Evolutionary conservation across 2,329 filamentous ascomycete species (phyloP), one percentile per base, ranked within the genome.

Genomic region (Scedosporium dehoogii): DNA sequence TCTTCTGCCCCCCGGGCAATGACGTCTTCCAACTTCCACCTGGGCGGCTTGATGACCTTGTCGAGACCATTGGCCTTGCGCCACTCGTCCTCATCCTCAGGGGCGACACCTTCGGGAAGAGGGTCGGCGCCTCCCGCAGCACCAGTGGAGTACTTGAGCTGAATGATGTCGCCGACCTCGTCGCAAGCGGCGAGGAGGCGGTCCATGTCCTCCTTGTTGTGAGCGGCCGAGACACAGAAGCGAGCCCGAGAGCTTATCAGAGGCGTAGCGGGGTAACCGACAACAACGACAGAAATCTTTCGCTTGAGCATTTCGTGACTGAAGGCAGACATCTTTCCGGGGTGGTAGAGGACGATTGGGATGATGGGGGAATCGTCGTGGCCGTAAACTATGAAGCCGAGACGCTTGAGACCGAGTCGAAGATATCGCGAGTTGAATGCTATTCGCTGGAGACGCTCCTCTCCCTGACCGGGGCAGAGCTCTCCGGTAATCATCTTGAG

Each of bases 341-440:
- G 94, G 77, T 97, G 91, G 81, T 97, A 99, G 29, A 99, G 86
- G 71, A 96, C 84, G 67, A 99, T 76, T 61, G 94, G 94, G 68
- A 99, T 92, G 69, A 99, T 97, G 63, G 94, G 94, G 4, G 92
- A 97, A 77, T 99, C 94, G 72, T 99, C 94, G 73, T 97, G 92
- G 65, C 94, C 94, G 72, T 96, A 97, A 62, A 97, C 89, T 72
- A 99, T 99, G 78, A 92, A 93, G 59, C 94, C 94, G 60, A 99
- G 87, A 68, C 94, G 90, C 82, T 99, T 99, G 70, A 99, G 85
- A 67, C 94, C 94, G 29, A 99, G 86, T 64, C 94, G 91, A n/a
- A 99, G 90, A 73, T 99, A 99, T 57, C 94, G 88, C 23, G 92
- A 97, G 82, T 99, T 99, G 83, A 97, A 99, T 59, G 93, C 92